Base-by-base conservation (phyloP, 768 basidiomycete genomes). In the Hypholoma fasciculare region DNA sequence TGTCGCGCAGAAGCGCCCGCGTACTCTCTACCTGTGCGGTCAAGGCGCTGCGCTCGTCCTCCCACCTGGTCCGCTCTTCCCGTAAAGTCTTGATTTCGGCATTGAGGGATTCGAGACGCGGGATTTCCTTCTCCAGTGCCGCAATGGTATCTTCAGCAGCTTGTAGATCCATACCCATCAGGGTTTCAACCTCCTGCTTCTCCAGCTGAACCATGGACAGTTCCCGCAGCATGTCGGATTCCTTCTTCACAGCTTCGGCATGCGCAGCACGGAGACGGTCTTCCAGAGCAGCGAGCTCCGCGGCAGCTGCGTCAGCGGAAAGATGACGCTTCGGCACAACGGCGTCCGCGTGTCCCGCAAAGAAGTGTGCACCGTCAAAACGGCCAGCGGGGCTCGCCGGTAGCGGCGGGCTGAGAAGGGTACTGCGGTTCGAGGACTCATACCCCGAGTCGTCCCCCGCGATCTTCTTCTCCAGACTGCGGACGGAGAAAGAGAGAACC, bases 361-460 rank as follows among this genome's bases (percentile, higher is more conserved):
- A 94, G 53, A 94, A 77, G 73, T 94, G 92, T 0, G 88, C 85
- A 12, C 91, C 91, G 54, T 92, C 90, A 68, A 95, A 95, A 39
- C 83, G 84, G 8, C 75, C 64, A 42, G 79, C 74, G 12, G 79
- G 71, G 1, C 76, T 71, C 13, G 71, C 60, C 16, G 62, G 59
- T 48, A 65, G 57, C 23, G 71, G 66, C 4, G 84, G 82, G 63
- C 82, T 85, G 64, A 82, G 74, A 16, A 80, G 73, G 2, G 83
- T 80, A 57, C 72, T 82, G 34, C 78, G 72, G 61, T 74, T 80
- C 0, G 82, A 82, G 2, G 82, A 84, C 59, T 78, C 78, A 65
- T 81, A 78, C 1, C 83, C 83, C 30, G 83, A 85, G 52, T 83
- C 79, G 47, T 81, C 77, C 20, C 71, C 7, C 8, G 39, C 54